A percentile compares a stretch with the other conserved stretches of the same genome.
Evolutionary conservation across 129 eudicot species (phyloP).

Genomic region (Pseudognaphalium luteoalbum): DNA sequence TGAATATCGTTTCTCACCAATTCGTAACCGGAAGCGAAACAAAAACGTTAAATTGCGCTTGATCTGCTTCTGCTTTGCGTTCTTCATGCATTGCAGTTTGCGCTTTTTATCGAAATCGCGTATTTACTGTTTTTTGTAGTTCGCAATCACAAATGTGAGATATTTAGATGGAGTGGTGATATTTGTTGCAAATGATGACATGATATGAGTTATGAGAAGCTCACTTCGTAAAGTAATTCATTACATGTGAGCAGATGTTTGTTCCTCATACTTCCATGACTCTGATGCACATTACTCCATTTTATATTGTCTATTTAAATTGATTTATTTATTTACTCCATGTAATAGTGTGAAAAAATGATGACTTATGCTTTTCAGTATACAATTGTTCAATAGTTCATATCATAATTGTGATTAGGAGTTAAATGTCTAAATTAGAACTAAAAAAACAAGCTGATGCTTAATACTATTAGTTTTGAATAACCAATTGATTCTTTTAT

Average conservation of each 20-base stretch:
- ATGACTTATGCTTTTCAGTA: no score
- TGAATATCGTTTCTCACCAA: slow-evolving; percentile 28
- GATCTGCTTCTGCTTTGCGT: slow-evolving; percentile 28
- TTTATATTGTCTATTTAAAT: no score
- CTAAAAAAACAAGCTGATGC: no score
- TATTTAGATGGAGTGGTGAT: not conserved
- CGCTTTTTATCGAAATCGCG: slow-evolving; percentile 17
- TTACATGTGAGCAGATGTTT: slow-evolving; percentile 22
- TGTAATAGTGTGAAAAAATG: no score
- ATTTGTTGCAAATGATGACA: slow-evolving; percentile 28
- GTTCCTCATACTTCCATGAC: slow-evolving; percentile 31
- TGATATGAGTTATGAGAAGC: slow-evolving; percentile 14
- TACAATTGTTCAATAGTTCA: no score
- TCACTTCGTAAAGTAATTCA: slow-evolving; percentile 2
- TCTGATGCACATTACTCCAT: slow-evolving; percentile 20
- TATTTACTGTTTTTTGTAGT: not conserved
- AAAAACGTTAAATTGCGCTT: slow-evolving; percentile 2
- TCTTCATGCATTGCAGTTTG: slow-evolving; percentile 16
- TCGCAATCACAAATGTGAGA: not conserved
- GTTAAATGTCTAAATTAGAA: no score
- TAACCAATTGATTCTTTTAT: no score
- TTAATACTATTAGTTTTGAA: no score
- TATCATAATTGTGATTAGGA: no score
- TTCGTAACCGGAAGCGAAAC: slow-evolving; percentile 38
- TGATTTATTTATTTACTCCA: no score